Evolutionary conservation across 331 rosid species (phyloP).

Genomic region (Acacia concinna): DNA sequence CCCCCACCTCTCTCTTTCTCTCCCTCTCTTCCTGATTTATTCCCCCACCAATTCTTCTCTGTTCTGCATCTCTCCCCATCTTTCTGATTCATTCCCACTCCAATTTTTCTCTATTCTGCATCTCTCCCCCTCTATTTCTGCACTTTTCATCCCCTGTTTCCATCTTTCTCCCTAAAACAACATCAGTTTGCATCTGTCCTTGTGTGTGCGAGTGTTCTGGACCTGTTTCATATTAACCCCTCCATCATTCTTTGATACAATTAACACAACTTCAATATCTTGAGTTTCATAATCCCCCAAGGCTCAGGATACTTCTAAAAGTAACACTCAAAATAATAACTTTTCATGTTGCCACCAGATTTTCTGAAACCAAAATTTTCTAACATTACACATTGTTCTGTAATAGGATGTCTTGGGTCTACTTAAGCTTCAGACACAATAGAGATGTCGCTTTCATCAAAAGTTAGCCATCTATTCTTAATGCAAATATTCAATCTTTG

Average conservation of each 20-base stretch:
- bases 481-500: conserved; percentile 18
- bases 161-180: too few relatives aligned
- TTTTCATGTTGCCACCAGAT: background rate
- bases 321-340: conserved; percentile 7
- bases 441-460: conserved; percentile 13
- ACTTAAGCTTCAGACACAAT: conserved; percentile 15
- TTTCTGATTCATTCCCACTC: too few relatives aligned
- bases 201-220: too few relatives aligned
- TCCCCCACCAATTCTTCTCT: too few relatives aligned
- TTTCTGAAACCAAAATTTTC: conserved; percentile 20
- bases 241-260: background rate
- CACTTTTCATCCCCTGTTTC: too few relatives aligned
- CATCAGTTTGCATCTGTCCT: too few relatives aligned
- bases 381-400: background rate
- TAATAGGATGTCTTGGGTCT: conserved; percentile 9
- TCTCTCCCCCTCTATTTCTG: too few relatives aligned
- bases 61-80: too few relatives aligned
- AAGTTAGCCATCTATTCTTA: conserved; percentile 17
- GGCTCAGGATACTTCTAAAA: conserved; percentile 19
- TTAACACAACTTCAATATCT: background rate
- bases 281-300: background rate
- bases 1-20: too few relatives aligned
- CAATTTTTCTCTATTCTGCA: too few relatives aligned
- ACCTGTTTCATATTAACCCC: background rate
- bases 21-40: too few relatives aligned